Evolutionary conservation across 2,329 filamentous ascomycete genomes (phyloP).

Genomic region (Arachnomyces sp.): DNA sequence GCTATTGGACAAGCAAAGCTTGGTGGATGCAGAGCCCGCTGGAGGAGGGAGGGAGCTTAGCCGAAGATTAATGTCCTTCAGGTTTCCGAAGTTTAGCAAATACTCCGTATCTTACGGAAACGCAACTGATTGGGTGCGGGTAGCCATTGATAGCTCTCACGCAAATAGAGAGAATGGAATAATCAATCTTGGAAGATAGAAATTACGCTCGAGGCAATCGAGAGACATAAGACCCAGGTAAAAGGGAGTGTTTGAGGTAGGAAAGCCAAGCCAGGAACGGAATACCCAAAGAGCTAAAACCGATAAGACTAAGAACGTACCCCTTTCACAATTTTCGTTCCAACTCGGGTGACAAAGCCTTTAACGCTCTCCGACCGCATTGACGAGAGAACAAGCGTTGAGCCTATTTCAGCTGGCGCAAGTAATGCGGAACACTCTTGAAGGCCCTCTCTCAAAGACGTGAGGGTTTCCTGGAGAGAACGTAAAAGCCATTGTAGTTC

Average conservation of each 20-base stretch:
- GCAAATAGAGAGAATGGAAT: too few relatives aligned
- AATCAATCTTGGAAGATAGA: too few relatives aligned
- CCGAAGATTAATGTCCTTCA: slow-evolving; percentile 66
- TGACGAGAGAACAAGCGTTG: slow-evolving; percentile 82
- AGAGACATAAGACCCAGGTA: too few relatives aligned
- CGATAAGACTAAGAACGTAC: slow-evolving; percentile 44
- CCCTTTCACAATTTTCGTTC: slow-evolving; percentile 85
- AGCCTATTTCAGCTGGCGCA: slow-evolving; percentile 74
- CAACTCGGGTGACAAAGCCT: slow-evolving; percentile 82
- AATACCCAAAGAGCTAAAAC: neutral
- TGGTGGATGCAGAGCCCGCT: slow-evolving; percentile 44
- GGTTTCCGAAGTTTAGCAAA: slow-evolving; percentile 1
- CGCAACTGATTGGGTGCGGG: neutral
- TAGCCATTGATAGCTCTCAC: too few relatives aligned
- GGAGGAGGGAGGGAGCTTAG: slow-evolving; percentile 49
- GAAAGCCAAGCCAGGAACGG: too few relatives aligned
- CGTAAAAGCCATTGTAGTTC: slow-evolving; percentile 59
- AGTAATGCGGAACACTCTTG: slow-evolving; percentile 85
- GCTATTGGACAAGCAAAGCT: slow-evolving; percentile 45
- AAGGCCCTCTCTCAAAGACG: slow-evolving; percentile 60
- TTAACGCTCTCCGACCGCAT: slow-evolving; percentile 83
- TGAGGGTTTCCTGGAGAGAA: slow-evolving; percentile 54
- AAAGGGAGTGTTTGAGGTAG: too few relatives aligned
- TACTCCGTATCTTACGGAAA: neutral
- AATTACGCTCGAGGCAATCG: too few relatives aligned